Evolutionary conservation across 2,329 filamentous ascomycete species (phyloP).

Genomic region (Botrytis tulipae): DNA sequence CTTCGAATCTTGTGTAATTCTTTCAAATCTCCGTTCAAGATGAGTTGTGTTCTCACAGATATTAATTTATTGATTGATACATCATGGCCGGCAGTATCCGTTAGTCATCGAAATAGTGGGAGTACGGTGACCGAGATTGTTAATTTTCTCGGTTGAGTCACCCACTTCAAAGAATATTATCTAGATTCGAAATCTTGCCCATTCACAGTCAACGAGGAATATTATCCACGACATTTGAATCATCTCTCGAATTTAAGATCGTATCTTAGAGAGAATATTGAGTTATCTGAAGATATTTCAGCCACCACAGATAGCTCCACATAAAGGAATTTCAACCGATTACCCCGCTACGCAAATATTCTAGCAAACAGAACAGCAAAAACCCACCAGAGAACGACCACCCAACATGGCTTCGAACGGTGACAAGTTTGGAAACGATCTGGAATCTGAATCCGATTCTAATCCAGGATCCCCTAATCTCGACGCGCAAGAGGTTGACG

Average conservation of each 20-base stretch:
- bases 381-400: slow-evolving; percentile 25
- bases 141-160: slow-evolving; percentile 21
- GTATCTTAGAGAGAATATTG: background rate
- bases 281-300: background rate
- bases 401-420: slow-evolving; percentile 44
- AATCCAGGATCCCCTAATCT: slow-evolving; percentile 57
- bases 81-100: slow-evolving; percentile 2
- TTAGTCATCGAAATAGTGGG: background rate
- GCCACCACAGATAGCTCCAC: slow-evolving; percentile 1
- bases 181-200: slow-evolving; percentile 15
- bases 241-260: slow-evolving; percentile 4
- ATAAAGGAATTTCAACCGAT: background rate
- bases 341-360: slow-evolving; percentile 25
- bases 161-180: slow-evolving; percentile 23
- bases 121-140: slow-evolving; percentile 19
- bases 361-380: slow-evolving; percentile 17
- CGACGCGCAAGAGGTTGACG: slow-evolving; percentile 53
- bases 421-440: slow-evolving; percentile 68
- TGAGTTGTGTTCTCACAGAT: background rate
- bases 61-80: background rate
- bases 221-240: slow-evolving; percentile 9
- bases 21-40: background rate
- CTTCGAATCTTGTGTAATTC: background rate
- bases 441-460: slow-evolving; percentile 64
- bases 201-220: slow-evolving; percentile 2